phyloP scores from a whole-genome alignment of 495 filamentous ascomycete species.

The Letharia columbiana region DNA sequence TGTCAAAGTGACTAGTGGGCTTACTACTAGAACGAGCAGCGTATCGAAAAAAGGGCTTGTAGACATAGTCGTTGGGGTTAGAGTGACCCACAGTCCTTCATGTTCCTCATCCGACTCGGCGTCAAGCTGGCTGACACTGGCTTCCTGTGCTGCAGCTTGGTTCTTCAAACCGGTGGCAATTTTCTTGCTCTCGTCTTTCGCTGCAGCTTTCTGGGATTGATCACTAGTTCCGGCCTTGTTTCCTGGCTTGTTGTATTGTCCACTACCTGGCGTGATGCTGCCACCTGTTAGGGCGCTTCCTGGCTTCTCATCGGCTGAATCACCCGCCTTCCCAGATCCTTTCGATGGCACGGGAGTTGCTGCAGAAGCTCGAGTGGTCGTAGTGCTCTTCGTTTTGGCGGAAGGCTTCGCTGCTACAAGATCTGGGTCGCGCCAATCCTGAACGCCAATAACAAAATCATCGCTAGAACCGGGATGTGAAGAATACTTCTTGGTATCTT shows the following conservation, averaged over 20 bases:
- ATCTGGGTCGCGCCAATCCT: slow-evolving; percentile 88
- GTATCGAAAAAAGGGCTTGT: slow-evolving; percentile 96
- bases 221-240: slow-evolving; percentile 24
- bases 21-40: slow-evolving; percentile 82
- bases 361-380: slow-evolving; percentile 16
- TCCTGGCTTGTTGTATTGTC: slow-evolving; percentile 51
- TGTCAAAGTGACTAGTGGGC: slow-evolving; percentile 82
- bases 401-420: slow-evolving; percentile 43
- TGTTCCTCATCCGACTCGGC: slow-evolving; percentile 37
- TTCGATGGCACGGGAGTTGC: slow-evolving; percentile 17
- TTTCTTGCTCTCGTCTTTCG: slow-evolving; percentile 11
- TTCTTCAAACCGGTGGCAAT: slow-evolving; percentile 3
- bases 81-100: slow-evolving; percentile 89
- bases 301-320: slow-evolving; percentile 20
- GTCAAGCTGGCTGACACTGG: background rate
- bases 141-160: background rate
- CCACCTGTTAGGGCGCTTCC: slow-evolving; percentile 47
- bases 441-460: slow-evolving; percentile 82
- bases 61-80: slow-evolving; percentile 83
- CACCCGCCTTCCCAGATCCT: slow-evolving; percentile 8
- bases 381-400: slow-evolving; percentile 26
- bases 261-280: slow-evolving; percentile 69
- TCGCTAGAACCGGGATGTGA: slow-evolving; percentile 40
- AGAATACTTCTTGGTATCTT: slow-evolving; percentile 20
- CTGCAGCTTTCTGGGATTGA: slow-evolving; percentile 8